Evolutionary conservation across 139 green algal species (phyloP).

Genomic region (Auxenochlorella pyrenoidosa): DNA sequence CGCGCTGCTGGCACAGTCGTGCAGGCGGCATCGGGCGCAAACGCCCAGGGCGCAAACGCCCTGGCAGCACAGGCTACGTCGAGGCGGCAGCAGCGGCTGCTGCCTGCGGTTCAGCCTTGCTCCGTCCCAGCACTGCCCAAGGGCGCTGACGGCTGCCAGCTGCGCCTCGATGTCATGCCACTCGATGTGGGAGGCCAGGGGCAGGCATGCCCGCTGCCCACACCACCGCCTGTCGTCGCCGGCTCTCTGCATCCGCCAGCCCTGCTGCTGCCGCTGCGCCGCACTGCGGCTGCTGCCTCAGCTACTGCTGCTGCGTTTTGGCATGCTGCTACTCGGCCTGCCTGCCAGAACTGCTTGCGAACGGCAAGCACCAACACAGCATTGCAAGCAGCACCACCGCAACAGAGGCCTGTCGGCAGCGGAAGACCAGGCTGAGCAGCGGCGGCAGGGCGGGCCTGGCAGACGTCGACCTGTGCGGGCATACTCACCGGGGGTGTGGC

Average conservation of each 20-base stretch:
- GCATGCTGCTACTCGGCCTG: background rate
- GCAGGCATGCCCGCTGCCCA: background rate
- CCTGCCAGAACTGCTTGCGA: no score
- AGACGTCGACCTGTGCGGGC: background rate
- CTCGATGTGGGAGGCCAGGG: no score
- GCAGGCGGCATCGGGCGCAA: no score
- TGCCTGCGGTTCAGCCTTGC: no score
- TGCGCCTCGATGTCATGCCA: background rate
- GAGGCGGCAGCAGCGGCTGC: no score
- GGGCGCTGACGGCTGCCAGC: background rate
- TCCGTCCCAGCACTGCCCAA: no score
- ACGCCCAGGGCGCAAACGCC: no score
- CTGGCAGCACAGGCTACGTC: no score
- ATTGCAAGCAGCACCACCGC: background rate
- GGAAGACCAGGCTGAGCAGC: background rate
- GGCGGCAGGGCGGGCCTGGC: background rate
- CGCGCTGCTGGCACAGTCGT: no score
- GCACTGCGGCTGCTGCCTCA: no score
- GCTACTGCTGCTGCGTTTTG: background rate
- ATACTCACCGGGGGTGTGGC: constrained; percentile 93
- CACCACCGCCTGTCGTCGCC: background rate
- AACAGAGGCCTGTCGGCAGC: background rate
- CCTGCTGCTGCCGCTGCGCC: background rate
- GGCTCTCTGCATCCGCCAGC: no score
- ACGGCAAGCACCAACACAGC: background rate